Evolutionary conservation across 2,329 filamentous ascomycete genomes (phyloP).

Genomic region (Diaporthe sp.): DNA sequence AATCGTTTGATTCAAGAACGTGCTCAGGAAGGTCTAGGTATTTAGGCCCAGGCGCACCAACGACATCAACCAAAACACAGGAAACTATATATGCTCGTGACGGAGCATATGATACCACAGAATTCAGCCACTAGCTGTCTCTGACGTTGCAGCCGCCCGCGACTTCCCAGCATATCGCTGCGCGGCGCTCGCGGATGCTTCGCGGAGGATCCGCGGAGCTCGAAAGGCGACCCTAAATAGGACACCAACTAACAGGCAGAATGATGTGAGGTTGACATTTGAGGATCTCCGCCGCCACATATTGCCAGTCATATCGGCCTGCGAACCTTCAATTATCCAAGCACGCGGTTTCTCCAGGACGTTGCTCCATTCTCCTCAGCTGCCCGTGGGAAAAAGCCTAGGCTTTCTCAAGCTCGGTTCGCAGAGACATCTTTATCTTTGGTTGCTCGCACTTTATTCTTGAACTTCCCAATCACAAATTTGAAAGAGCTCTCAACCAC

Average conservation of each 20-base stretch:
- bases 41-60: too few relatives aligned
- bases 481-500: background rate
- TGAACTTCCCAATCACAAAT: background rate
- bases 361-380: too few relatives aligned
- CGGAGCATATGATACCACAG: background rate
- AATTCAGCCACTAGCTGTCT: too few relatives aligned
- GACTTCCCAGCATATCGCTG: background rate
- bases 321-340: too few relatives aligned
- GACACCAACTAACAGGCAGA: background rate
- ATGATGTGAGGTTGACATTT: background rate
- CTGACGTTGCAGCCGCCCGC: too few relatives aligned
- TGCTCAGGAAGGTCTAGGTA: background rate
- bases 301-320: too few relatives aligned
- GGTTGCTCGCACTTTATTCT: background rate
- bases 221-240: background rate
- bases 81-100: background rate
- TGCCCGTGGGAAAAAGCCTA: too few relatives aligned
- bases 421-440: background rate
- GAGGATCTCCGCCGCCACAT: too few relatives aligned
- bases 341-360: too few relatives aligned
- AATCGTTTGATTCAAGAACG: background rate
- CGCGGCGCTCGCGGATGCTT: background rate
- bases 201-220: conserved; percentile 10
- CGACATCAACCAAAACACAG: too few relatives aligned
- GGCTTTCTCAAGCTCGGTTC: too few relatives aligned